A percentile compares a stretch with the other conserved stretches of the same genome.
phyloP scores from a whole-genome alignment of 768 basidiomycete genomes.

The Psilocybe subaeruginosa region DNA sequence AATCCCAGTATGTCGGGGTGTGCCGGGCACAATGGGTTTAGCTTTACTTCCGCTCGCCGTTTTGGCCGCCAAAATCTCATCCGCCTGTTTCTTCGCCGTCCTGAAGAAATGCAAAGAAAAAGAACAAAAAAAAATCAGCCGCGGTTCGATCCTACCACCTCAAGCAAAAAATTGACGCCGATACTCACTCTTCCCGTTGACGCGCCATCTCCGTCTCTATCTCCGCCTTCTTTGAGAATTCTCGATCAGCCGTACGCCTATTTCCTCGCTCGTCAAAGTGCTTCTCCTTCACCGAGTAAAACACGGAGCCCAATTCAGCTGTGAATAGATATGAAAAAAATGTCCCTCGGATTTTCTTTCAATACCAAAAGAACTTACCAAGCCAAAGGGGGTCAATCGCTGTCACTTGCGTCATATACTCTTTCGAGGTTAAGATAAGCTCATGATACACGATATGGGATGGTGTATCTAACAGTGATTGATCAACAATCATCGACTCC shows the following conservation, averaged over 20 bases:
- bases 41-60: conserved; percentile 53
- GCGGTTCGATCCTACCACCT: neutral
- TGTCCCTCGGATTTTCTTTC: neutral
- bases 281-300: conserved; percentile 98
- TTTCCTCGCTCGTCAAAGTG: conserved; percentile 91
- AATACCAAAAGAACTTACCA: conserved; percentile 48
- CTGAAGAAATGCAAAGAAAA: conserved; percentile 35
- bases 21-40: conserved; percentile 79
- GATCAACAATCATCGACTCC: conserved; percentile 12
- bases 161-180: conserved; percentile 9
- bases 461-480: conserved; percentile 72
- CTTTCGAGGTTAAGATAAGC: conserved; percentile 91
- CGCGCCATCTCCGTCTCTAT: conserved; percentile 90
- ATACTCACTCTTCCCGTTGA: conserved; percentile 73
- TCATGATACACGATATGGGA: conserved; percentile 98
- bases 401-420: conserved; percentile 99
- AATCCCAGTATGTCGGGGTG: conserved; percentile 72
- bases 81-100: conserved; percentile 61
- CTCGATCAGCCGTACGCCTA: conserved; percentile 77
- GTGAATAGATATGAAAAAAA: conserved; percentile 5
- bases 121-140: conserved; percentile 1
- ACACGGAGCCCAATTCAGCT: conserved; percentile 95
- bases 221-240: conserved; percentile 91
- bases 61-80: conserved; percentile 61
- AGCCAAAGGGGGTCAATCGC: conserved; percentile 98